Evolutionary conservation across 129 eudicot species (phyloP), one percentile per base, ranked within the genome.

Genomic region (Flaveria sonorensis): DNA sequence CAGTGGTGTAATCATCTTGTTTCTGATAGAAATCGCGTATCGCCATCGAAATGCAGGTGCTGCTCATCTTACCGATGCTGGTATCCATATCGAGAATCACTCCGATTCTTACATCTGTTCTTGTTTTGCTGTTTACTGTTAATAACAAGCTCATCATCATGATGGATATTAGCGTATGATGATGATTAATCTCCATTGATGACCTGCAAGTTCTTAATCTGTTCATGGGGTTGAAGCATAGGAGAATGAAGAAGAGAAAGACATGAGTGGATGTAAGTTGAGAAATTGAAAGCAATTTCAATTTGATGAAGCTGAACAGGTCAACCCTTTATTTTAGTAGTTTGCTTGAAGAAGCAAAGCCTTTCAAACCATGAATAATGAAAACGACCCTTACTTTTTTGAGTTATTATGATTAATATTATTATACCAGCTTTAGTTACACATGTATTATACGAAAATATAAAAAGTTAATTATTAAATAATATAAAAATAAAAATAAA

Each of bases 41-140:
- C 1, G 69, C 69, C 21, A 63, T 63, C 30, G 46, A 63, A 28
- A 63, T 63, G 46, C 69, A 63, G 11, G 46, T 63, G 20, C 2
- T 30, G 46, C 10, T 28, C 68, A 62, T 62, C 68, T 62, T 62
- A 18, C 45, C 68, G 10, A 62, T 6, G 68, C 45, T 28, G 45
- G 69, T 30, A 30, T 63, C 42, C 45, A 32, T 32, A 7, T 63
- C 69, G 13, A 63, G 69, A 63, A 63, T 63, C 20, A 63, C 69
- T 63, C 69, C 69, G 10, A 63, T 32, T 15, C 0, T n/a, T 63
- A 63, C 21, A 14, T 63, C 21, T 30, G 13, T 63, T 61, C 16
- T 28, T 30, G 69, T 30, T 30, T 30, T 30, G 46, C 12, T 14
- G 69, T 26, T 61, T 0, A 14, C 42, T 13, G 13, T 13, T 1